phyloP scores from a whole-genome alignment of 257 asterid genomes.

The Solanum habrochaites region DNA sequence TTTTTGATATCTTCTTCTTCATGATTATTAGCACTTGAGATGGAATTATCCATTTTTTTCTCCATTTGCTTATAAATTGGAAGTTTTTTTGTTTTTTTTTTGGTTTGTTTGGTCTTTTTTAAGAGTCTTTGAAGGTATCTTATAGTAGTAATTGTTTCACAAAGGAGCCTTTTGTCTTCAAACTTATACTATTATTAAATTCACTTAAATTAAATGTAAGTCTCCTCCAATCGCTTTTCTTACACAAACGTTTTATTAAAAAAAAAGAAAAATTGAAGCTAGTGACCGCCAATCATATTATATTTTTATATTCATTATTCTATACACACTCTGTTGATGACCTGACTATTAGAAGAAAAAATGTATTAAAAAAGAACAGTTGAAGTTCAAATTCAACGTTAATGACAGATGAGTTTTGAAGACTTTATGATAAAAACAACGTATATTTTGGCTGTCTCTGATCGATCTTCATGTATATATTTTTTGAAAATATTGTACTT shows the following conservation, averaged over 20 bases:
- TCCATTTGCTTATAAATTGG: background rate
- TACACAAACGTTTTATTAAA: background rate
- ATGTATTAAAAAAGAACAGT: background rate
- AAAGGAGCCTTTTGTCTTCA: background rate
- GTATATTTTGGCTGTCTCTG: conserved; percentile 3
- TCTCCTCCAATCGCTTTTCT: background rate
- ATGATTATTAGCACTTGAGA: background rate
- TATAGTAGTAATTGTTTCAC: background rate
- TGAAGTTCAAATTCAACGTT: conserved; percentile 26
- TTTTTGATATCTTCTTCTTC: background rate
- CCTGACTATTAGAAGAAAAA: background rate
- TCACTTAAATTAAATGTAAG: conserved; percentile 1
- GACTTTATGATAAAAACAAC: background rate
- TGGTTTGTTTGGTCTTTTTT: background rate
- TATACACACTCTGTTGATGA: background rate
- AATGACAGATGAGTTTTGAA: conserved; percentile 15
- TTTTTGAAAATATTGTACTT: background rate
- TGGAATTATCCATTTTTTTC: background rate
- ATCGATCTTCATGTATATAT: background rate
- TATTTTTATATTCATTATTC: background rate
- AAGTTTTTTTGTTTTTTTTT: background rate
- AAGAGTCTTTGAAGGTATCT: background rate
- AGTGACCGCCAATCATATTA: background rate
- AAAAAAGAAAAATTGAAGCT: background rate
- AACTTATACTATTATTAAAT: background rate